These are phyloP conservation scores for Tylopilus felleus DNA, from an alignment of 768 basidiomycete genomes.

Conservation along the genomic window DNA sequence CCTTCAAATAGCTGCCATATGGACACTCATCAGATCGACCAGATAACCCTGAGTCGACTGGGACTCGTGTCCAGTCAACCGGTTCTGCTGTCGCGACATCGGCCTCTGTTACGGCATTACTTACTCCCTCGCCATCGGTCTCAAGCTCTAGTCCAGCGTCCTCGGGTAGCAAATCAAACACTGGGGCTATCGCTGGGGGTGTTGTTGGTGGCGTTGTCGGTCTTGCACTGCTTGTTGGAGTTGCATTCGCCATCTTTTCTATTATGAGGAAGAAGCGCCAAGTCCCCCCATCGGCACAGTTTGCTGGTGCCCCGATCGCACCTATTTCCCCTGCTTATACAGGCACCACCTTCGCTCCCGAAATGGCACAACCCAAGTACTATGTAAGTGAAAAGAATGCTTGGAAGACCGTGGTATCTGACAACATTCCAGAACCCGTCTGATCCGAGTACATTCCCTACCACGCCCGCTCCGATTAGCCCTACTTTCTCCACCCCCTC, in stretches of 20 bases:
- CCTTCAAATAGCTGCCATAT: too few relatives aligned
- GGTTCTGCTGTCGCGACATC: conserved; percentile 11
- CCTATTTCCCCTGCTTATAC: conserved; percentile 2
- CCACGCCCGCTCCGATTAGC: conserved; percentile 14
- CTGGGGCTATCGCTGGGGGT: not conserved
- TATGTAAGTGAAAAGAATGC: conserved; percentile 25
- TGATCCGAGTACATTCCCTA: conserved; percentile 37
- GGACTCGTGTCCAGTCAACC: conserved; percentile 27
- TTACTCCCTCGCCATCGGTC: not conserved
- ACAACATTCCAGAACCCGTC: conserved; percentile 30
- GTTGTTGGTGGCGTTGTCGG: not conserved
- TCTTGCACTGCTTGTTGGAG: conserved; percentile 40
- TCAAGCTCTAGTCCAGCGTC: not conserved
- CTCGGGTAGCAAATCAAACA: not conserved
- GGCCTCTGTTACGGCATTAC: not conserved
- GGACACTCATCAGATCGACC: not conserved
- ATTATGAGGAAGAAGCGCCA: conserved; percentile 27
- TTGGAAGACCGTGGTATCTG: not conserved
- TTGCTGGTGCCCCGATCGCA: not conserved
- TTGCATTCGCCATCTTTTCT: conserved; percentile 39
- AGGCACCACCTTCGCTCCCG: conserved; percentile 10
- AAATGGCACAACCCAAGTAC: conserved; percentile 24
- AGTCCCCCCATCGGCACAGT: conserved; percentile 17
- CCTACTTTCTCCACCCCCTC: conserved; percentile 10
- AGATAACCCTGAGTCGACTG: not conserved